A percentile compares a stretch with the other conserved stretches of the same genome.
Evolutionary conservation across 345 rosid genomes (phyloP).

Genomic region (Odontarrhena argentea): DNA sequence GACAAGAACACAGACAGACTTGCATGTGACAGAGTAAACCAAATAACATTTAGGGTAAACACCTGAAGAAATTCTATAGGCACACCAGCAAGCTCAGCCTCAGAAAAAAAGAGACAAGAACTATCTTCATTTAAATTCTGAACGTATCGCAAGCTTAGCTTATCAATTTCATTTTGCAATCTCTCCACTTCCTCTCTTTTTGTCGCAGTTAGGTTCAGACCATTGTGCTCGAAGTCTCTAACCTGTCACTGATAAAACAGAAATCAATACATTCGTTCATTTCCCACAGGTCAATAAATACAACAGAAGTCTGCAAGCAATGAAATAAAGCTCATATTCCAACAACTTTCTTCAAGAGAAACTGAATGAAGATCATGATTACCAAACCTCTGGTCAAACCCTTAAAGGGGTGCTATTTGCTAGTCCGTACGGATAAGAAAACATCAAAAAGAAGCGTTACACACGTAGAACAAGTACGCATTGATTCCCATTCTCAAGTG

Average conservation of each 20-base stretch:
- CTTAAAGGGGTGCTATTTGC: not conserved
- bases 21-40: constrained; percentile 17
- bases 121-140: constrained; percentile 72
- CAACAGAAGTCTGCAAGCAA: constrained; percentile 15
- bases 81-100: constrained; percentile 74
- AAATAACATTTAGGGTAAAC: constrained; percentile 16
- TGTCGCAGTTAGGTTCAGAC: constrained; percentile 75
- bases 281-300: constrained; percentile 17
- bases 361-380: constrained; percentile 14
- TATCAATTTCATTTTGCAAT: constrained; percentile 69
- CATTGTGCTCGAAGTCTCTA: constrained; percentile 85
- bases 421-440: constrained; percentile 15
- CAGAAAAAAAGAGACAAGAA: constrained; percentile 63
- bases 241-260: constrained; percentile 88
- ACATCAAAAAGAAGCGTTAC: constrained; percentile 1
- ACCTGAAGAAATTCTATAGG: constrained; percentile 83
- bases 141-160: constrained; percentile 68
- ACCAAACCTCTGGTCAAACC: constrained; percentile 4
- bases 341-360: constrained; percentile 2
- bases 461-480: not conserved
- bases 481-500: constrained; percentile 4
- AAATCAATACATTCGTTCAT: constrained; percentile 46
- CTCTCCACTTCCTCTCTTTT: constrained; percentile 82
- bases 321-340: not conserved
- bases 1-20: constrained; percentile 1